These are phyloP conservation scores for Rhododendron mucronatum DNA, from an alignment of 148 eudicot genomes.

Conservation along the genomic window DNA sequence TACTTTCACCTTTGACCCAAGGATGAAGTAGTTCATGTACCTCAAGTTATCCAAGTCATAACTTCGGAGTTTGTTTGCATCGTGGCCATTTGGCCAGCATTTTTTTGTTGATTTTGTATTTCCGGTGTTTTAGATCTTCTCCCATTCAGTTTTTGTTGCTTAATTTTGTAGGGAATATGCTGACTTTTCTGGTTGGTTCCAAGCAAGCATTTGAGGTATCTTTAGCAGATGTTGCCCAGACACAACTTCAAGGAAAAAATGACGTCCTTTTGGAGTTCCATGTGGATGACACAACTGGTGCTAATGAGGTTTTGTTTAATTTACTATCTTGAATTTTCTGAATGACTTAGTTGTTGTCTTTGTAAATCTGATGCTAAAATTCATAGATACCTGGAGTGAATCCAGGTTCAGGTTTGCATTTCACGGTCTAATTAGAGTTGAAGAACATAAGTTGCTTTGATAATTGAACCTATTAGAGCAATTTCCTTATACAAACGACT, in stretches of 20 bases:
- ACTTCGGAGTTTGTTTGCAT: background rate
- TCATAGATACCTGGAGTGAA: background rate
- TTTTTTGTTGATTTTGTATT: background rate
- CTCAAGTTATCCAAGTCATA: background rate
- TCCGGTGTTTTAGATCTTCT: background rate
- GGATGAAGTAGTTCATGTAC: background rate
- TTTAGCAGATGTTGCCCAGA: slow-evolving; percentile 90
- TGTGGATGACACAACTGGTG: slow-evolving; percentile 93
- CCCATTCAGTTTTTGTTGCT: background rate
- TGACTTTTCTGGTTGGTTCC: slow-evolving; percentile 63
- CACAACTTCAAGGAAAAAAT: slow-evolving; percentile 95
- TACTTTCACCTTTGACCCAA: background rate
- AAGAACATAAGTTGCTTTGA: background rate
- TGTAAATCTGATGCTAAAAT: background rate
- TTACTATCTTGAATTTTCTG: background rate
- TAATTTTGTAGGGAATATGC: slow-evolving; percentile 58
- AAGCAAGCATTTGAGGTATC: slow-evolving; percentile 98
- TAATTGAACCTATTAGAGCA: background rate
- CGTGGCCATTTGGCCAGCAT: background rate
- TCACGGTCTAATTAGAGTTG: background rate
- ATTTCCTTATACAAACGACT: background rate
- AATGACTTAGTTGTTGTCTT: background rate
- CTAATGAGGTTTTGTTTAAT: slow-evolving; percentile 72
- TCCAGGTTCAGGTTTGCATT: background rate
- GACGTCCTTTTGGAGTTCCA: slow-evolving; percentile 95